Evolutionary conservation across 805 yeast species (phyloP), one percentile per base, ranked within the genome.

Genomic region (Candida pini): DNA sequence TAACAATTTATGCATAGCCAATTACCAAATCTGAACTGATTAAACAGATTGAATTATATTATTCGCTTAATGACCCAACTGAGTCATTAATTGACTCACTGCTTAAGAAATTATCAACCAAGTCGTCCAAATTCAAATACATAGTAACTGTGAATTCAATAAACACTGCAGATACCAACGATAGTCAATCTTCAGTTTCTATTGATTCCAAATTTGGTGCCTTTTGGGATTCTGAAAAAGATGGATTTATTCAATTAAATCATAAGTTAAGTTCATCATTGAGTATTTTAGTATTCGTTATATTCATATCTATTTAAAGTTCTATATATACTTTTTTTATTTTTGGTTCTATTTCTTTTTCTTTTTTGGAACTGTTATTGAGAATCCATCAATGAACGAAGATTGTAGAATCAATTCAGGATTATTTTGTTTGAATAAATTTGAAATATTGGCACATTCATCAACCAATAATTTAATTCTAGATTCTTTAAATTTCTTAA

Each of bases 121-220:
- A 64, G 41, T 73, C 82, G 4, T 68, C 80, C 5, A 66, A 66
- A 34, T 76, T 71, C 53, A 79, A 78, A 53, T 78, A 74, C 53
- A 48, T 78, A 27, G 67, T 74, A 10, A 70, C 66, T 28, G 49
- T 66, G 3, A 67, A 75, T 15, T 44, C 47, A 2, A 39, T 76
- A 13, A 15, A 22, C 28, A 17, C 20, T 22, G 4, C 15, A 12
- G 8, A n/a, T 17, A 14, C 30, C 53, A 15, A 24, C 39, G 5
- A 48, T 47, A 9, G 43, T 27, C 17, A 44, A 1, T 49, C 57
- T 15, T 47, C 51, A 4, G 49, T 49, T 17, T 43, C 68, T 14
- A 43, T 56, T 3, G 58, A 68, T 8, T 54, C 63, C 5, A 28
- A 43, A n/a, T 60, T 74, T 31, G 81, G 79, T 9, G 69, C 79